Conservation (phyloP, 2,329 filamentous ascomycete genomes). For the Hypomyces perniciosus region DNA sequence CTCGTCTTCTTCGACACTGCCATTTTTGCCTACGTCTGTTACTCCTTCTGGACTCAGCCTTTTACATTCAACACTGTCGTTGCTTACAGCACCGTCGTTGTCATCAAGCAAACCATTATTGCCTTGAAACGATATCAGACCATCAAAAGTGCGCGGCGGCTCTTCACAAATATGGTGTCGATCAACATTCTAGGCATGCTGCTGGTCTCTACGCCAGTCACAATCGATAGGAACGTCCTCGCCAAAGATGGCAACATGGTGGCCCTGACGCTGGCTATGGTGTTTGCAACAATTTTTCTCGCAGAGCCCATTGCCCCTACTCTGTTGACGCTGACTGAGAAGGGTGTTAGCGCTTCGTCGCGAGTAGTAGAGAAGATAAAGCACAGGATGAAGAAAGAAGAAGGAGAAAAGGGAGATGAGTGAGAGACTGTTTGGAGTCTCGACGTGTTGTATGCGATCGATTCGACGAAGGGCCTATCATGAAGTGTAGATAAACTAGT, state of each 20-base stretch:
- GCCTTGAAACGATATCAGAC: conserved; percentile 19
- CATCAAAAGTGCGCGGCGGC: conserved; percentile 14
- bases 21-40: conserved; percentile 18
- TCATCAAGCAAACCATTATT: conserved; percentile 17
- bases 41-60: conserved; percentile 18
- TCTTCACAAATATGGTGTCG: conserved; percentile 19
- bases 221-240: conserved; percentile 13
- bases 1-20: conserved; percentile 16
- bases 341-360: neutral
- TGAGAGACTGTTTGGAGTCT: too few relatives aligned
- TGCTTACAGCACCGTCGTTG: conserved; percentile 17
- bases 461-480: too few relatives aligned
- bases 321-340: conserved; percentile 14
- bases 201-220: conserved; percentile 17
- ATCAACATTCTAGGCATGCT: conserved; percentile 18
- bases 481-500: too few relatives aligned
- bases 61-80: conserved; percentile 19
- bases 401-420: too few relatives aligned
- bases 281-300: conserved; percentile 16
- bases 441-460: too few relatives aligned
- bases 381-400: too few relatives aligned
- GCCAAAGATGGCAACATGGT: conserved; percentile 13
- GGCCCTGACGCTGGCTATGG: conserved; percentile 17
- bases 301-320: conserved; percentile 17
- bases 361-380: too few relatives aligned